Conservation (phyloP, 2,329 filamentous ascomycete genomes). For the Aspergillus eucalypticola region DNA sequence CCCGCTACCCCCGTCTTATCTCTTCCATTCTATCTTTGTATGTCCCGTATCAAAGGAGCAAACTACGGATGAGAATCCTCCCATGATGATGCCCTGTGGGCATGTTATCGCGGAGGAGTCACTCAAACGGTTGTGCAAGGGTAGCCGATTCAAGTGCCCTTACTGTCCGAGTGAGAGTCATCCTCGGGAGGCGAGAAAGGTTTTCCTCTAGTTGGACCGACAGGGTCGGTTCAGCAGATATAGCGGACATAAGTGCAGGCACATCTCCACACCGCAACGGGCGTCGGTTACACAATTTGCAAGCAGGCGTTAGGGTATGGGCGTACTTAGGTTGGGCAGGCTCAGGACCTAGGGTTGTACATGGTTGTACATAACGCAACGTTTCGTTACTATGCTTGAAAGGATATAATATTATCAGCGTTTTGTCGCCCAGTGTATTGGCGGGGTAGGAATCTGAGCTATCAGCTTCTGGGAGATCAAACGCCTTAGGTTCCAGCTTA, state of each 20-base stretch:
- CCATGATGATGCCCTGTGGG: constrained; percentile 95
- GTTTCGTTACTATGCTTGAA: not conserved
- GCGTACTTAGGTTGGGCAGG: not conserved
- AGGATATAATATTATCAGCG: not conserved
- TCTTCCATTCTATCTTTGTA: constrained; percentile 95
- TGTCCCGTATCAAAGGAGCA: constrained; percentile 97
- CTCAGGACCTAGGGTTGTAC: not conserved
- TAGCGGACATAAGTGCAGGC: constrained; percentile 9
- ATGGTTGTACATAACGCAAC: constrained; percentile 1
- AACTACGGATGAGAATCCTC: constrained; percentile 86
- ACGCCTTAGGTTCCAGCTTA: not conserved
- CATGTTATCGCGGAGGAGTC: constrained; percentile 90
- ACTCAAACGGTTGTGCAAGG: constrained; percentile 76
- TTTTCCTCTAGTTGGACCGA: constrained; percentile 58
- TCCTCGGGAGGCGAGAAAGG: constrained; percentile 71
- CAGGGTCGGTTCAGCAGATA: not conserved
- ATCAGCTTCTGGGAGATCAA: not conserved
- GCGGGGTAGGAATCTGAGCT: not conserved
- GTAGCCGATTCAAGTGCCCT: constrained; percentile 84
- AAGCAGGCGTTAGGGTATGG: not conserved
- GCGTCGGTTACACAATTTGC: not conserved
- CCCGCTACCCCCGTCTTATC: constrained; percentile 62
- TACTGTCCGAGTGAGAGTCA: constrained; percentile 89
- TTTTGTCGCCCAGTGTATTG: not conserved
- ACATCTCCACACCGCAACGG: constrained; percentile 12